Evolutionary conservation across 768 basidiomycete species (phyloP).

Genomic region (Sporobolomyces pararoseus): DNA sequence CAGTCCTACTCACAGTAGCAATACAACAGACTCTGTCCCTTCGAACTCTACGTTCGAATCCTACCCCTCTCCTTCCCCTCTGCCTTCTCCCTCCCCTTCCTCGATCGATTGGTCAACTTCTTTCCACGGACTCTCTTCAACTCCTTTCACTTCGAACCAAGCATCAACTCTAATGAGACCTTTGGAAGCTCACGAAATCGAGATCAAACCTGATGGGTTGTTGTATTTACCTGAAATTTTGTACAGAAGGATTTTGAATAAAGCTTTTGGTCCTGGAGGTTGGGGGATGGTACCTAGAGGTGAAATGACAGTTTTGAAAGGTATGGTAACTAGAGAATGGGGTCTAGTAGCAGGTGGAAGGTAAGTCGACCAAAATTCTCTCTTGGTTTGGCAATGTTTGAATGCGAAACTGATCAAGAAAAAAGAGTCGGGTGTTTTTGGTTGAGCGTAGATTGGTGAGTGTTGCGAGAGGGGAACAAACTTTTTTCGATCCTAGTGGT

Average conservation of each 20-base stretch:
- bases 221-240: slow-evolving; percentile 96
- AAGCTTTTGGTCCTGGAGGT: slow-evolving; percentile 90
- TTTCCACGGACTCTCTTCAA: slow-evolving; percentile 71
- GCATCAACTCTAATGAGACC: slow-evolving; percentile 70
- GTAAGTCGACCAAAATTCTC: slow-evolving; percentile 50
- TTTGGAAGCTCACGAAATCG: slow-evolving; percentile 71
- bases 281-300: slow-evolving; percentile 94
- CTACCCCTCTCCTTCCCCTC: background rate
- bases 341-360: slow-evolving; percentile 87
- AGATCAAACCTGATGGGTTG: slow-evolving; percentile 92
- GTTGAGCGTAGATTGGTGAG: slow-evolving; percentile 65
- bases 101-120: slow-evolving; percentile 73
- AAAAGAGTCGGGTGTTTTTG: background rate
- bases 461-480: slow-evolving; percentile 89
- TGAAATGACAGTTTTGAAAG: slow-evolving; percentile 82
- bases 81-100: background rate
- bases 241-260: slow-evolving; percentile 84
- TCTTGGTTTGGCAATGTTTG: background rate
- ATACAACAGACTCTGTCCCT: no score
- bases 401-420: no score
- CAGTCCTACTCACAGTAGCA: no score
- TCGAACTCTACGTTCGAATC: background rate
- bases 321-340: slow-evolving; percentile 87
- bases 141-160: slow-evolving; percentile 72
- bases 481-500: slow-evolving; percentile 86